A percentile compares a stretch with the other conserved stretches of the same genome.
Evolutionary conservation across 2,329 filamentous ascomycete genomes (phyloP).

Genomic region (Phyllosticta paracitricarpa): DNA sequence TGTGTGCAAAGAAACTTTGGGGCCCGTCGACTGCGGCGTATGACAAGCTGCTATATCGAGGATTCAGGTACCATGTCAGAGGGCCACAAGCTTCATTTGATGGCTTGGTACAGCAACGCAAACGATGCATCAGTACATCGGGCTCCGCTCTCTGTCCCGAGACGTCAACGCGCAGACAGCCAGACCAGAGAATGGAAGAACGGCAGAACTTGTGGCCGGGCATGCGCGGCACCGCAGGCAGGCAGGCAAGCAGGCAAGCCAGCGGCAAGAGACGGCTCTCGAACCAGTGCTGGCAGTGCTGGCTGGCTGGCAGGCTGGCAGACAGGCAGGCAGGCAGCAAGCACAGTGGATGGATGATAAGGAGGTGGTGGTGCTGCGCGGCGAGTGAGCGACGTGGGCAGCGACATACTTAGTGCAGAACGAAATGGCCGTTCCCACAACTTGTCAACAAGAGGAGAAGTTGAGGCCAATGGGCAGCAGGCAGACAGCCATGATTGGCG

Average conservation of each 20-base stretch:
- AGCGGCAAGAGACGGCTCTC: not conserved
- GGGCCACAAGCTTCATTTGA: not conserved
- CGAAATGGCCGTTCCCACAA: not conserved
- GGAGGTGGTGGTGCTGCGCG: not conserved
- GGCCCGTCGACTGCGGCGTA: not conserved
- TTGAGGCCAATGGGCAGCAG: not conserved
- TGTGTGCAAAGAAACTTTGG: not conserved
- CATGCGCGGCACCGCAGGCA: not conserved
- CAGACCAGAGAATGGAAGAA: not conserved
- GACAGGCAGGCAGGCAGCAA: too few species aligned
- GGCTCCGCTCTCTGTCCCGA: not conserved
- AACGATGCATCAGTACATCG: not conserved
- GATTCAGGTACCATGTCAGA: not conserved
- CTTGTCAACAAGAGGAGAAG: not conserved
- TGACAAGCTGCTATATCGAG: not conserved
- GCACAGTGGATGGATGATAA: too few species aligned
- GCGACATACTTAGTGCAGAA: not conserved
- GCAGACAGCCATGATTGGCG: not conserved
- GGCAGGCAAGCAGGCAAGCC: not conserved
- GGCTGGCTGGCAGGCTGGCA: not conserved
- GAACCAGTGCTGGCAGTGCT: not conserved
- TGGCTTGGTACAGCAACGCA: not conserved
- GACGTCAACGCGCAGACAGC: not conserved
- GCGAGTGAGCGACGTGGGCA: not conserved
- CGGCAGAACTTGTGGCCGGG: not conserved